phyloP scores from a whole-genome alignment of 345 rosid species.

The Luvunga scandens region DNA sequence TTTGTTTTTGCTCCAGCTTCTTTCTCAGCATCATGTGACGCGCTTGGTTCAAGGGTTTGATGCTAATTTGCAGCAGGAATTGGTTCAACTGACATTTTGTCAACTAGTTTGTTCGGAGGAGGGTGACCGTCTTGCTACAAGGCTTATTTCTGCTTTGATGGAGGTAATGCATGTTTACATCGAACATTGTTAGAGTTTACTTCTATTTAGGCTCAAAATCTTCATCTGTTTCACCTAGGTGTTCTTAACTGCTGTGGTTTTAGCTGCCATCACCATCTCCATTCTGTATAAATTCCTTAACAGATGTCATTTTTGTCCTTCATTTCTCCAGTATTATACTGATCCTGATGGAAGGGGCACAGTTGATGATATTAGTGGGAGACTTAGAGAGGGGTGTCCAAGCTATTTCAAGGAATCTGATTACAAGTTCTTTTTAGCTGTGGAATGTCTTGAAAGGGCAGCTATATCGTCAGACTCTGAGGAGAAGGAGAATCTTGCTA shows the following conservation, averaged over 20 bases:
- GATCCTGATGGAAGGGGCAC: slow-evolving; percentile 99
- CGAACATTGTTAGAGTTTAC: neutral
- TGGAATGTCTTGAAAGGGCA: slow-evolving; percentile 94
- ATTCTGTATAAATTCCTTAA: slow-evolving; percentile 10
- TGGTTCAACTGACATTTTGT: slow-evolving; percentile 83
- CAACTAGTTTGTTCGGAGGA: slow-evolving; percentile 94
- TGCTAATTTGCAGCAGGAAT: slow-evolving; percentile 51
- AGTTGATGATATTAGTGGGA: slow-evolving; percentile 85
- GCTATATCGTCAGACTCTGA: slow-evolving; percentile 53
- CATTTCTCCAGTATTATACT: slow-evolving; percentile 74
- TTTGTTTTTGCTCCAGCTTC: slow-evolving; percentile 83
- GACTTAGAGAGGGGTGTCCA: slow-evolving; percentile 87
- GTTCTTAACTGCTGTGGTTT: neutral
- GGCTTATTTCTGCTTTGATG: slow-evolving; percentile 82
- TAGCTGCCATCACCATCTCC: slow-evolving; percentile 8
- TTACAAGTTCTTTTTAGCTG: slow-evolving; percentile 95
- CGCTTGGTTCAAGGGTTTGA: slow-evolving; percentile 88
- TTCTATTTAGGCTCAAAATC: neutral
- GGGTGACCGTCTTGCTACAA: slow-evolving; percentile 86
- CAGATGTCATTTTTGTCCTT: slow-evolving; percentile 8
- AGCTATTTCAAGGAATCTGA: slow-evolving; percentile 96
- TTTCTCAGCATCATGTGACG: slow-evolving; percentile 80
- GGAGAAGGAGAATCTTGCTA: slow-evolving; percentile 85
- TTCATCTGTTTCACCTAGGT: neutral
- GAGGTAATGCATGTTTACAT: slow-evolving; percentile 54